Evolutionary conservation across 164 flowering plant species (phyloP), one percentile per base, ranked within the genome.

Genomic region (Chimonanthus praecox): DNA sequence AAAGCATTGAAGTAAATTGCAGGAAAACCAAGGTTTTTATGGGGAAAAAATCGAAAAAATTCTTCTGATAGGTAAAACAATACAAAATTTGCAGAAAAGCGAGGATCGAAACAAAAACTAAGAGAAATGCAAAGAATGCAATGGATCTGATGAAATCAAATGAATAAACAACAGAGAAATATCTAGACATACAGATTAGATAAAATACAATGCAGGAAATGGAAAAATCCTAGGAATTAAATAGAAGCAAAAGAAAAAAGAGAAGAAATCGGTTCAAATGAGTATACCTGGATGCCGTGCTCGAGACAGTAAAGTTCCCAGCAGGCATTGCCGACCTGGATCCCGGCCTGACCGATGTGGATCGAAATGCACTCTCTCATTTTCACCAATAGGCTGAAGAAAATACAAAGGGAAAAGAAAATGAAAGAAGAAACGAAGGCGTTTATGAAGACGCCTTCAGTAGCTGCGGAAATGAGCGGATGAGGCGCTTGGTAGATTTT

Each of bases 291-390:
- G 71, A 84, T 84, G 77, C 86, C 86, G 46, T 84, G 86, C 80
- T 84, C 86, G 77, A 83, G 85, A 60, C 83, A 83, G 79, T 83
- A 81, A 75, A 83, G 85, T 68, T 83, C 85, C 86, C 86, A 77
- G 76, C 80, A 77, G 2, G 86, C 84, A 74, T 83, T 83, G 67
- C 86, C 86, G 76, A 84, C 87, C 83, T 84, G 85, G 46, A 84
- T 83, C 68, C 85, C 85, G 47, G 87, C 87, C 79, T 86, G 88
- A 66, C 88, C 88, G 46, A 86, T 86, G 84, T 86, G 87, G 71
- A 86, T 78, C 64, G 88, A 85, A 49, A 84, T 85, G 82, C 88
- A 84, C 85, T 85, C 88, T 71, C 88, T 84, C 88, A 84, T 85
- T 66, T 76, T 85, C 80, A 75, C 62, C 5, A 62, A 15, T 5